These are phyloP conservation scores for Kazachstania bromeliacearum DNA, from an alignment of 805 yeast species.

Conservation along the genomic window DNA sequence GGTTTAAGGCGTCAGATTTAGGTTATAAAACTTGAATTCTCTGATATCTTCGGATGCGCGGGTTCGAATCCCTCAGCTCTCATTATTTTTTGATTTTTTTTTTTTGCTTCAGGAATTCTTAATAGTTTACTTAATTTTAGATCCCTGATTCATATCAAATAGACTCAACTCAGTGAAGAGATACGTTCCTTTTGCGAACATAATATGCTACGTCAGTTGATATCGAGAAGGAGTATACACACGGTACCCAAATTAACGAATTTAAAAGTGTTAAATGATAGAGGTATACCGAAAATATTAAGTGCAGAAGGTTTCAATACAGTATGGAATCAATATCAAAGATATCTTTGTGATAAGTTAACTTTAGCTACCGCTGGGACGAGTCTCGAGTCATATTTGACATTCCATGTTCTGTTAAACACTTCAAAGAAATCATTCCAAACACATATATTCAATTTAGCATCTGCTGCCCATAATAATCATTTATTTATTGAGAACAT, in stretches of 20 bases:
- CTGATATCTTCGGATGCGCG: constrained; percentile 40
- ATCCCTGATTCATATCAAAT: no score
- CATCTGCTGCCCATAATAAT: constrained; percentile 87
- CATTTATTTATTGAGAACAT: constrained; percentile 73
- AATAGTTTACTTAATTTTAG: no score
- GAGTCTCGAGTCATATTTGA: constrained; percentile 63
- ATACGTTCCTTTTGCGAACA: no score
- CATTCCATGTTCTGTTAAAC: constrained; percentile 58
- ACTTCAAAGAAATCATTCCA: constrained; percentile 59
- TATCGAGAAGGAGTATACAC: constrained; percentile 23
- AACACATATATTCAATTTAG: constrained; percentile 68
- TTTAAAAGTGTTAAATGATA: constrained; percentile 8
- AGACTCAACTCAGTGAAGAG: no score
- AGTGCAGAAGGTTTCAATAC: constrained; percentile 48
- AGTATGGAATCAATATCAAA: constrained; percentile 80
- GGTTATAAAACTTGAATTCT: constrained; percentile 27
- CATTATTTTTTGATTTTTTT: constrained; percentile 17
- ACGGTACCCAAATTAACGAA: constrained; percentile 26
- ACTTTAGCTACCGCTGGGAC: constrained; percentile 67
- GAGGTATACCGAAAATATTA: constrained; percentile 25
- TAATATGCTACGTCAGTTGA: constrained; percentile 14
- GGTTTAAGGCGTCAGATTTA: constrained; percentile 39
- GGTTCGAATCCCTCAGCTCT: constrained; percentile 38
- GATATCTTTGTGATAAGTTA: constrained; percentile 48
- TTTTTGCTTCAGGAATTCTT: neutral